Evolutionary conservation across 164 flowering plant species (phyloP), one percentile per base, ranked within the genome.

Genomic region (Magnolia officinalis): DNA sequence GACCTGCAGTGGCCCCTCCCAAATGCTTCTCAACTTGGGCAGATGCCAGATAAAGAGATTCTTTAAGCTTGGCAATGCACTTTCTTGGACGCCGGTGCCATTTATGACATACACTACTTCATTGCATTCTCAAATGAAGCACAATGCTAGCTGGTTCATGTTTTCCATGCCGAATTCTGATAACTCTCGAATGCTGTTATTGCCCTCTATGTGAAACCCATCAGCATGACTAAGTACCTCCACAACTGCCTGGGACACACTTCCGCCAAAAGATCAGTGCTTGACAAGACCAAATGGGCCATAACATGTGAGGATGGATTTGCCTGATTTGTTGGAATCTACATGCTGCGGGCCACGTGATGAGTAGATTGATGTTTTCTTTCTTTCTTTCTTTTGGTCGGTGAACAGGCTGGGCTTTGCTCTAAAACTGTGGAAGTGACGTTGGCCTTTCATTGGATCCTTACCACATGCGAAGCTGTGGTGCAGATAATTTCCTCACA

Each of bases 71-170:
- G 52, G 20, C 6, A 77, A 50, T 6, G 24, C 49, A n/a, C 11
- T 6, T 26, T 49, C 74, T 50, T 21, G 1, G 1, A 14, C 4
- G 1, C 72, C 76, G 2, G 51, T n/a, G 58, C 73, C 73, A 55
- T 71, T 73, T 2, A 77, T 10, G 10, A 81, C 2, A 8, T 61
- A 45, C 51, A 67, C 29, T 5, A 81, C 13, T 67, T 72, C 74
- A 59, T 72, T 71, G 51, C 83, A 81, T 1, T 69, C 74, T 19
- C 45, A 59, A 11, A 81, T 21, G 20, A 63, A n/a, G 26, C 81
- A 81, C 23, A 19, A 58, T 37, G 61, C 23, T 4, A 81, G 67
- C 13, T 8, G 8, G 23, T 71, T 73, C 51, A 74, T 29, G 11
- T 72, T 71, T 50, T 26, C 73, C 8, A 59, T 23, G 4, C 74